Conservation (phyloP, 257 asterid species). For the Verbena officinalis region DNA sequence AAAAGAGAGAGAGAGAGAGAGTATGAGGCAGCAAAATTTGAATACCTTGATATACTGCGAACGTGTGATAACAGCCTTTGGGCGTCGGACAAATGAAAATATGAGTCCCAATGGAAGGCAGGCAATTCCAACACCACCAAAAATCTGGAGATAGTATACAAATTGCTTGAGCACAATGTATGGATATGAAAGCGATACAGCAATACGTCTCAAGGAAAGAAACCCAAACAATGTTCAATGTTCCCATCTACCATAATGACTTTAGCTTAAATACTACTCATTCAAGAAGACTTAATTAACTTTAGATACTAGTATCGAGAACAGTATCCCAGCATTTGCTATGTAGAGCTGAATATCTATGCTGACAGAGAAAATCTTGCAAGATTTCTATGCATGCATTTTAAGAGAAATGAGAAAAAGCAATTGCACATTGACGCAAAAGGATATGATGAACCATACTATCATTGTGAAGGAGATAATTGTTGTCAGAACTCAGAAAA, state of each 20-base stretch:
- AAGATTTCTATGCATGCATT: constrained; percentile 18
- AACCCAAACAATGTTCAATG: constrained; percentile 11
- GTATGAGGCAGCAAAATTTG: background rate
- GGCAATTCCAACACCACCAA: constrained; percentile 99
- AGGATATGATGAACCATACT: constrained; percentile 9
- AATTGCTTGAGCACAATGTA: constrained; percentile 31
- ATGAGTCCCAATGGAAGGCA: constrained; percentile 95
- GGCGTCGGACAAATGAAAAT: constrained; percentile 92
- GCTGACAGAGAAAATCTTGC: background rate
- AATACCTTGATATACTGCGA: constrained; percentile 97
- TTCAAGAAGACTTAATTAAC: constrained; percentile 14
- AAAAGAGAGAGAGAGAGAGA: too few relatives aligned
- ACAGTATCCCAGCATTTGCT: constrained; percentile 3
- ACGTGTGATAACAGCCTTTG: constrained; percentile 99
- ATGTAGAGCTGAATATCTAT: constrained; percentile 14
- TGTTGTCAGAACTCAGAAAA: constrained; percentile 18
- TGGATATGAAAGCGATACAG: constrained; percentile 7
- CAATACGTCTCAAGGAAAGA: constrained; percentile 20
- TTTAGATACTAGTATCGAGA: constrained; percentile 9
- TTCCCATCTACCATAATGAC: constrained; percentile 21
- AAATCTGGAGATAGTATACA: constrained; percentile 57
- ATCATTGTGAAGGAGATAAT: constrained; percentile 10
- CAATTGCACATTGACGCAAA: constrained; percentile 4
- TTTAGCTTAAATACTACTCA: constrained; percentile 15
- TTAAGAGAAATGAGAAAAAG: constrained; percentile 16